phyloP scores from a whole-genome alignment of 306 rosid species.

The Vachellia pachyceras region DNA sequence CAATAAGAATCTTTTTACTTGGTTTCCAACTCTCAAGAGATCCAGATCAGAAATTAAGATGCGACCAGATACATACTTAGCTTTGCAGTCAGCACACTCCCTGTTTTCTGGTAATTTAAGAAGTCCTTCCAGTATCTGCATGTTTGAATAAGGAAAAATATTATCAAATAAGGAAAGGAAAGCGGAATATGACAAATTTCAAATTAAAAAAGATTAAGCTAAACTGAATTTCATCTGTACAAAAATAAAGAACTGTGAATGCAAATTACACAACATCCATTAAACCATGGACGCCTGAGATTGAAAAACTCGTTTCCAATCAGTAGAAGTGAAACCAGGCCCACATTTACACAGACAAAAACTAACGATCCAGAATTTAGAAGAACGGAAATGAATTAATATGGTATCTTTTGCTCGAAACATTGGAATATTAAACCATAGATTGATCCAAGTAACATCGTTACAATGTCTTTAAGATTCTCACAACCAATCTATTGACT shows the following conservation, averaged over 20 bases:
- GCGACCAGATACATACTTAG: conserved; percentile 73
- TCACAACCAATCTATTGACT: conserved; percentile 10
- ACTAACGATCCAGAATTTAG: not conserved
- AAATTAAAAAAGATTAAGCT: conserved; percentile 8
- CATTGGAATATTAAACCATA: too few relatives aligned
- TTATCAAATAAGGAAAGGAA: conserved; percentile 26
- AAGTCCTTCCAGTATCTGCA: conserved; percentile 97
- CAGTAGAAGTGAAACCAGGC: not conserved
- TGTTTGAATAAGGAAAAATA: conserved; percentile 24
- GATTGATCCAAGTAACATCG: too few relatives aligned
- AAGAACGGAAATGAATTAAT: not conserved
- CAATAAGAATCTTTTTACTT: conserved; percentile 27
- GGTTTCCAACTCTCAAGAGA: conserved; percentile 23
- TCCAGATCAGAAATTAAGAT: conserved; percentile 34
- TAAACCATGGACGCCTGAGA: conserved; percentile 1
- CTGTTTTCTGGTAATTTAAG: conserved; percentile 92
- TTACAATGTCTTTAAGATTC: too few relatives aligned
- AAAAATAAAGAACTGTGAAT: conserved; percentile 23
- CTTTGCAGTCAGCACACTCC: conserved; percentile 98
- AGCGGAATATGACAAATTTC: not conserved
- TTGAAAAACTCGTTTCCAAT: conserved; percentile 16
- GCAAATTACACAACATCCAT: conserved; percentile 13
- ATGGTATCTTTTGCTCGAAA: too few relatives aligned
- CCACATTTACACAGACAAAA: conserved; percentile 23
- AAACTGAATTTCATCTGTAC: conserved; percentile 1